phyloP scores from a whole-genome alignment of 1,284 basidiomycete species.

The Apiotrichum brassicae region DNA sequence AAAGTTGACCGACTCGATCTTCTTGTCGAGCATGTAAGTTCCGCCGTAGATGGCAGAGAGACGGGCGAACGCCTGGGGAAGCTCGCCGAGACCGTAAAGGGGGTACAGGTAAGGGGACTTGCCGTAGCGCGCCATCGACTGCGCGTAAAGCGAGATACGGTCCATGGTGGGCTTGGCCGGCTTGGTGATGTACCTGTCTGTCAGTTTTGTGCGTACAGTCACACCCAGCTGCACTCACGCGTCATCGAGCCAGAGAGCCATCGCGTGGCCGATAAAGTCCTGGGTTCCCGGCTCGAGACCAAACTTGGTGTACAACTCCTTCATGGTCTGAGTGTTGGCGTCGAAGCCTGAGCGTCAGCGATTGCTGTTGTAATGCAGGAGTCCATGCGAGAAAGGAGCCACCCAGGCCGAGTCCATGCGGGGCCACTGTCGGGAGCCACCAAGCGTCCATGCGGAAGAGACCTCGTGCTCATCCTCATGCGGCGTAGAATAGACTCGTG shows the following conservation, averaged over 20 bases:
- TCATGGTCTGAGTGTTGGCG: slow-evolving; percentile 84
- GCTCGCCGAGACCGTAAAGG: slow-evolving; percentile 95
- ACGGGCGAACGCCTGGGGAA: slow-evolving; percentile 97
- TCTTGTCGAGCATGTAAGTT: slow-evolving; percentile 99
- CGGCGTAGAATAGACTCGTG: too few relatives aligned
- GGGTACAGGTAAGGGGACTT: slow-evolving; percentile 99
- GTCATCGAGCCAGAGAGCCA: slow-evolving; percentile 97
- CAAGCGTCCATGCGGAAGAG: too few relatives aligned
- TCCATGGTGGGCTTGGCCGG: slow-evolving; percentile 86
- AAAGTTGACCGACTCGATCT: slow-evolving; percentile 83
- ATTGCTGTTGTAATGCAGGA: background rate
- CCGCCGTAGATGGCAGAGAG: slow-evolving; percentile 98
- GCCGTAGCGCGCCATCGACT: slow-evolving; percentile 98
- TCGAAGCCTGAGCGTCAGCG: slow-evolving; percentile 58
- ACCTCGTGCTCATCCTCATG: too few relatives aligned
- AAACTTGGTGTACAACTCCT: slow-evolving; percentile 90
- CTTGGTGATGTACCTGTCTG: slow-evolving; percentile 77
- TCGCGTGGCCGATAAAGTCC: slow-evolving; percentile 98
- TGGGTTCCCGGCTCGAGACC: slow-evolving; percentile 95
- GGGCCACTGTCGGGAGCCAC: too few relatives aligned
- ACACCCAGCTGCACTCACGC: slow-evolving; percentile 59
- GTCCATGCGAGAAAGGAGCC: too few relatives aligned
- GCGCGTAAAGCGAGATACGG: slow-evolving; percentile 94
- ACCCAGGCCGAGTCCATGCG: too few relatives aligned
- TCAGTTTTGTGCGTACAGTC: background rate